Percentiles rank a stretch among this genome's conserved stretches.
These are phyloP conservation scores for Mucor plumbeus DNA, from an alignment of 371 early-diverging fungal species.

Conservation along the genomic window DNA sequence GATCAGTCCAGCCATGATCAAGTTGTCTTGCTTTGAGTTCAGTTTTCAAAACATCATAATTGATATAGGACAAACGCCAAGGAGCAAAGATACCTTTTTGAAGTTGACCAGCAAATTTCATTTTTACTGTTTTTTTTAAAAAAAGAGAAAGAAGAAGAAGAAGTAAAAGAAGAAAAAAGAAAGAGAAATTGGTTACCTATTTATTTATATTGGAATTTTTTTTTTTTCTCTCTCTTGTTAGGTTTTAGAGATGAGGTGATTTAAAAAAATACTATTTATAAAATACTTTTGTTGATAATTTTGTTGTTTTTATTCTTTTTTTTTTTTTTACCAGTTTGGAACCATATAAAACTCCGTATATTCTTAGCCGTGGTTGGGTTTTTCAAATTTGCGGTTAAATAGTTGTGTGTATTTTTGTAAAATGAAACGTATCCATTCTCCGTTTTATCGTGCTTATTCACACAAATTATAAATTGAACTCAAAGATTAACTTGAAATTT, in stretches of 20 bases:
- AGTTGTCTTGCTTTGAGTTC: slow-evolving; percentile 41
- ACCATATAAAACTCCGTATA: slow-evolving; percentile 8
- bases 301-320: slow-evolving; percentile 7
- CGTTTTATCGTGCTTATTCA: neutral
- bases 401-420: neutral
- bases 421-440: slow-evolving; percentile 6
- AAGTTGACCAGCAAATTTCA: slow-evolving; percentile 42
- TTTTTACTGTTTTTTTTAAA: slow-evolving; percentile 9
- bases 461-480: neutral
- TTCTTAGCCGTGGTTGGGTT: slow-evolving; percentile 17
- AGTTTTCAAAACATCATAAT: slow-evolving; percentile 41
- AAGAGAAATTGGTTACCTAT: neutral
- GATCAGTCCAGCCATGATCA: slow-evolving; percentile 57
- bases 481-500: neutral
- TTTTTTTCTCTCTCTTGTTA: neutral
- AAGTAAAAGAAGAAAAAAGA: slow-evolving; percentile 3
- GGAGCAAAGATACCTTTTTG: slow-evolving; percentile 42
- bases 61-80: slow-evolving; percentile 51
- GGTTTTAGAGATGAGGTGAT: slow-evolving; percentile 12
- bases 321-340: slow-evolving; percentile 7
- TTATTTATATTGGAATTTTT: neutral
- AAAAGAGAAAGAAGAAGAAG: slow-evolving; percentile 2
- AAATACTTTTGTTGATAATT: neutral
- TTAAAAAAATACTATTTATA: slow-evolving; percentile 10
- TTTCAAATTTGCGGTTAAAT: neutral